Percentiles rank a stretch among this genome's conserved stretches.
Evolutionary conservation across 176 grass and related monocot genomes (phyloP).

Genomic region (Aegilops tauschii): DNA sequence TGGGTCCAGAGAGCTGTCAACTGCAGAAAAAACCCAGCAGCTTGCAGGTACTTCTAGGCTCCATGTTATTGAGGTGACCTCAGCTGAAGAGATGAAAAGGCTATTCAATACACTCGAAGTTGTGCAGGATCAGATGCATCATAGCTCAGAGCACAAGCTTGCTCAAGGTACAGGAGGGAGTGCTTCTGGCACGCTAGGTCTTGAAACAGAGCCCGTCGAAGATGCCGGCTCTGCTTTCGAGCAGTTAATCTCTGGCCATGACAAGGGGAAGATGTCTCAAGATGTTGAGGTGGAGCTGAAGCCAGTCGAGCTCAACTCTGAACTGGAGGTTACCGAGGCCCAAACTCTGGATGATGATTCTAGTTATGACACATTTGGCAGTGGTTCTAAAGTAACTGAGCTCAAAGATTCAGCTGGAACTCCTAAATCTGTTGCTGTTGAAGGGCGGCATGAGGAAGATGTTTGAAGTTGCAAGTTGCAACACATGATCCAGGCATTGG

Average conservation of each 20-base stretch:
- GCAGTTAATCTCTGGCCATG: not conserved
- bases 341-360: not conserved
- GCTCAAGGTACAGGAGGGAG: not conserved
- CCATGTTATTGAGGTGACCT: constrained; percentile 23
- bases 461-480: not conserved
- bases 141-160: not conserved
- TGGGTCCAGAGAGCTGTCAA: not conserved
- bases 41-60: not conserved
- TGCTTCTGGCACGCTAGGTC: constrained; percentile 14
- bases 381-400: not conserved
- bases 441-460: not conserved
- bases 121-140: too few species aligned
- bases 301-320: not conserved
- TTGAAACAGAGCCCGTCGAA: constrained; percentile 19
- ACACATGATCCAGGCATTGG: not conserved
- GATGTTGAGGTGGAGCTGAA: not conserved
- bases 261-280: not conserved
- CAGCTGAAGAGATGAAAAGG: not conserved
- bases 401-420: not conserved
- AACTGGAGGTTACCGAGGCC: not conserved
- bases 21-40: not conserved
- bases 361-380: not conserved
- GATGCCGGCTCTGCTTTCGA: not conserved
- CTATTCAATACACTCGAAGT: not conserved
- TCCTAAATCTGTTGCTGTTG: not conserved